Percentiles rank a stretch among this genome's conserved stretches.
Conservation (phyloP, 2,329 filamentous ascomycete genomes). For the Colletotrichum truncatum region DNA sequence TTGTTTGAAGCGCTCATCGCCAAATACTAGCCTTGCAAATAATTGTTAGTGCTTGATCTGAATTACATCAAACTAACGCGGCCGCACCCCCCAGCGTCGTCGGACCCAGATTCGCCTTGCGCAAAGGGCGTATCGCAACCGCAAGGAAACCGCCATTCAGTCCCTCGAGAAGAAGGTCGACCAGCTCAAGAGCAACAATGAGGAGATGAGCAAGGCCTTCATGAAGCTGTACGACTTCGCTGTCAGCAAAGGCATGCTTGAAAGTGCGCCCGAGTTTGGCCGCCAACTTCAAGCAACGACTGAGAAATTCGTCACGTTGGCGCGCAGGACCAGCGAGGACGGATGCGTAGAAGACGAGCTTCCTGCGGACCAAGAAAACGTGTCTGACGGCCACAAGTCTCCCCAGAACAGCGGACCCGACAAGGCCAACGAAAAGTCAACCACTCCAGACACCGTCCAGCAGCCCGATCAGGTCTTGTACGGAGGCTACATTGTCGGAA, state of each 20-base stretch:
- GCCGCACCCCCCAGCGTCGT: slow-evolving; percentile 70
- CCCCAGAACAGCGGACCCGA: not conserved
- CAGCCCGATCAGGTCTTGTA: slow-evolving; percentile 23
- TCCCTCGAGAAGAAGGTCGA: slow-evolving; percentile 76
- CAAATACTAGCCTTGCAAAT: no score
- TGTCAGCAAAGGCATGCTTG: slow-evolving; percentile 64
- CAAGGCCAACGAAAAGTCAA: slow-evolving; percentile 20
- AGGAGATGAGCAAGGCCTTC: slow-evolving; percentile 79
- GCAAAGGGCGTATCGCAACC: slow-evolving; percentile 83
- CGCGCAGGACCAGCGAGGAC: slow-evolving; percentile 56
- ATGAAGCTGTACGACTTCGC: slow-evolving; percentile 72
- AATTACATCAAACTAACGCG: slow-evolving; percentile 33
- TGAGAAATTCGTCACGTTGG: slow-evolving; percentile 65
- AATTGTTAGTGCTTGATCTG: no score
- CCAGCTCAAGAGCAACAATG: slow-evolving; percentile 73
- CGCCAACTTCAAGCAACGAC: slow-evolving; percentile 65
- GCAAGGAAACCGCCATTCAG: slow-evolving; percentile 84
- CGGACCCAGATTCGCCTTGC: slow-evolving; percentile 89
- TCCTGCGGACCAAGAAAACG: slow-evolving; percentile 21
- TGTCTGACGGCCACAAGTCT: slow-evolving; percentile 2
- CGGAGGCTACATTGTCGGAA: slow-evolving; percentile 39
- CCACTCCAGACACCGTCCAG: slow-evolving; percentile 21
- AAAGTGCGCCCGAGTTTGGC: slow-evolving; percentile 64
- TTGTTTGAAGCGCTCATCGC: slow-evolving; percentile 14
- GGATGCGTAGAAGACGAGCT: slow-evolving; percentile 41